Base-by-base conservation (phyloP, 169 alveolate species). In the Plasmodium inui region DNA sequence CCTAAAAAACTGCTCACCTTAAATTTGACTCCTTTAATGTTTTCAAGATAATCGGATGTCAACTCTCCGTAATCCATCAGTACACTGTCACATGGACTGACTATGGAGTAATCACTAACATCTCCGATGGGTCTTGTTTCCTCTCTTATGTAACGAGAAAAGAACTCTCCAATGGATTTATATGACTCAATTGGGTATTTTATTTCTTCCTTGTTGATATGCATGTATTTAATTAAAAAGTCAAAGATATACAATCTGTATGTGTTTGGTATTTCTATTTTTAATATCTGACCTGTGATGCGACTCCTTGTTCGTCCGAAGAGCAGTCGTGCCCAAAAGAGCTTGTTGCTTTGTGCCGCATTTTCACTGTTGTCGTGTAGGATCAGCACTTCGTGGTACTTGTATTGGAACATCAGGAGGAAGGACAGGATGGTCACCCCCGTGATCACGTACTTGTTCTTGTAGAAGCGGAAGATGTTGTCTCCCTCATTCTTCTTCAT, bases 101-200 rank as follows among this genome's bases (percentile, higher is more conserved):
- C 80, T 9, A 90, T 46, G 10, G 95, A 72, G 78, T 90, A 44
- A 2, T 90, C 92, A 91, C 86, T 83, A 12, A 83, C 10, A 37
- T 91, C 91, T 3, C 70, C 88, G 6, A 91, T 91, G 10, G 90
- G 92, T 80, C 95, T 80, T 8, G 92, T 83, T n/a, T 83, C 92
- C 50, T 91, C 95, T 67, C 82, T 72, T 19, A 91, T 82, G 46
- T 91, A 83, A 30, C 95, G 81, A 2, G 95, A 61, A 46, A 91
- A 91, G 30, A 91, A 91, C 19, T 83, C 92, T 0, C 88, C 91
- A 14, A 91, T 14, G 0, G 92, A 83, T 67, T 81, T 83, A 73
- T 91, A 91, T 0, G 95, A 82, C 34, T 91, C 95, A 2, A 91
- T 74, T 14, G 95, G 95, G 57, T 91, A 91, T 41, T 83, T 83